Evolutionary conservation across 2,329 filamentous ascomycete genomes (phyloP).

Genomic region (Verticillium tricorpus): DNA sequence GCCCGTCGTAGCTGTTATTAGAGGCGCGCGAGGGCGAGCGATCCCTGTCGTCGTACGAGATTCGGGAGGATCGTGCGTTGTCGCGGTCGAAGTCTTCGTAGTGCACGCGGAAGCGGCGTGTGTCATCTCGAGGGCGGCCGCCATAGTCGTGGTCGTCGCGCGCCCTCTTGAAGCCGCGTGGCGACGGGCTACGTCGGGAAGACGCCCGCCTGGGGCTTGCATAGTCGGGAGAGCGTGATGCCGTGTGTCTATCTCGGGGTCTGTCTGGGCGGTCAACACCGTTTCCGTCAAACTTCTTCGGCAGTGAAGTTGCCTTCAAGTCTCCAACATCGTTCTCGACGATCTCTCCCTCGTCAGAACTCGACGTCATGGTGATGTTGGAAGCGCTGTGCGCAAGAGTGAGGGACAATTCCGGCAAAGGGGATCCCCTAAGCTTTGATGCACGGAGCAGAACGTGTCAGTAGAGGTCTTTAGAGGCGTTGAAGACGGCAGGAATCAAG

Average conservation of each 20-base stretch:
- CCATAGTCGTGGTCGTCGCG: constrained; percentile 57
- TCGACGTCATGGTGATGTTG: constrained; percentile 32
- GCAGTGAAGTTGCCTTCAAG: constrained; percentile 84
- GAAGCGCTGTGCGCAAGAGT: background rate
- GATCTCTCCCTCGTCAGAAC: constrained; percentile 86
- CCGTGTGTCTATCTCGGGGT: constrained; percentile 58
- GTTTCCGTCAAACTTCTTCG: constrained; percentile 67
- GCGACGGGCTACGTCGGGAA: constrained; percentile 51
- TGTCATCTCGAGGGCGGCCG: constrained; percentile 40
- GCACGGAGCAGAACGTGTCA: constrained; percentile 12
- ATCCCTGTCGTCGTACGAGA: constrained; percentile 55
- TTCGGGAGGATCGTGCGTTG: constrained; percentile 37
- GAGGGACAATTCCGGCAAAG: constrained; percentile 8
- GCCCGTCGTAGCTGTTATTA: constrained; percentile 43
- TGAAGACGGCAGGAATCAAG: constrained; percentile 13
- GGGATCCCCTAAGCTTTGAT: constrained; percentile 11
- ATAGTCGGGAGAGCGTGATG: constrained; percentile 50
- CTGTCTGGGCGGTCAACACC: constrained; percentile 92
- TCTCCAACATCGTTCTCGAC: constrained; percentile 62
- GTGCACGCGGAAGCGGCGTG: constrained; percentile 55
- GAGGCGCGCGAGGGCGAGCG: constrained; percentile 39
- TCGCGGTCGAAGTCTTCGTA: constrained; percentile 54
- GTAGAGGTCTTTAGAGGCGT: constrained; percentile 11
- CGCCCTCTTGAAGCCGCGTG: constrained; percentile 62
- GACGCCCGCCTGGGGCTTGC: constrained; percentile 38